Evolutionary conservation across 2,329 filamentous ascomycete species (phyloP), one percentile per base, ranked within the genome.

Genomic region (Chalara sp.): DNA sequence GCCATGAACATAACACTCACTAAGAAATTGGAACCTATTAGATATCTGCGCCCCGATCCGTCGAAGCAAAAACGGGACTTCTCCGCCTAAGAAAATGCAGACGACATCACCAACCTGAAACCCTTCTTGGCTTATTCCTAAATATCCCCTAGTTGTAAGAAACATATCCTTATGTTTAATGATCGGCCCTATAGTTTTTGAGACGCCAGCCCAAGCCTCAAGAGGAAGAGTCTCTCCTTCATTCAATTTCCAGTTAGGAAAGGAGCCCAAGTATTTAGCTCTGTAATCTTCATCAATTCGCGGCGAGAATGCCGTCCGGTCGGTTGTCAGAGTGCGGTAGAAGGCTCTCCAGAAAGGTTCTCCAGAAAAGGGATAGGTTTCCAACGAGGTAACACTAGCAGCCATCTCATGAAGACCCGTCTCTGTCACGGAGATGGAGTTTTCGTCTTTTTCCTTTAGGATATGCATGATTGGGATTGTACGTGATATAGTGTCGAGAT

Each of bases 151-250:
- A 8, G 5, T 6, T 2, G 45, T 47, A 3, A 47, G 13, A 13
- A 47, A 39, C 45, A 47, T 47, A 13, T 33, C 45, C 13, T 47
- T 47, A 39, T 47, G 31, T 13, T 47, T 32, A 12, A 37, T 47
- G 12, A 47, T 47, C 10, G 31, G 33, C 4, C 5, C 45, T 7
- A 47, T 37, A 6, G 8, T 32, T 21, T 47, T 37, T 29, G 45
- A 47, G n/a, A 47, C n/a, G 11, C 4, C 4, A 12, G 5, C 33
- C 45, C 45, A 47, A 33, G 32, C 45, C 7, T 4, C 5, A 6
- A 32, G 4, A 6, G 45, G 45, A n/a, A 47, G 45, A 12, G 8
- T 39, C 35, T 39, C 35, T 8, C 35, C 35, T 8, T 39, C 8
- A 39, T 39, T 39, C 8, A 39, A n/a, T 39, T 39, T 39, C 35